phyloP scores from a whole-genome alignment of 257 asterid species.

The Solanum sejunctum region DNA sequence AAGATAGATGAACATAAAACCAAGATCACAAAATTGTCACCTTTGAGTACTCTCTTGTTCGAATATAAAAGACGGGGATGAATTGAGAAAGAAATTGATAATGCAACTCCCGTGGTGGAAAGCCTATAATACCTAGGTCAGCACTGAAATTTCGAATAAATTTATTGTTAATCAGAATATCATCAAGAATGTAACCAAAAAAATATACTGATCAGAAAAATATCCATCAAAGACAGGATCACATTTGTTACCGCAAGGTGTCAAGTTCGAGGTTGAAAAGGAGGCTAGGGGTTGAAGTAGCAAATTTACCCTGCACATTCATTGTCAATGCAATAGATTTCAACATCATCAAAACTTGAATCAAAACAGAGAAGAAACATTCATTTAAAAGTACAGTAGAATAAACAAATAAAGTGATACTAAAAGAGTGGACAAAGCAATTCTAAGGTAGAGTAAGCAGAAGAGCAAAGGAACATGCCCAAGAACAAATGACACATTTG shows the following conservation, averaged over 20 bases:
- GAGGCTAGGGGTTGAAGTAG: slow-evolving; percentile 56
- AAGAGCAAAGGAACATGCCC: neutral
- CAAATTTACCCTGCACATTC: slow-evolving; percentile 61
- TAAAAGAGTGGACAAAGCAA: neutral
- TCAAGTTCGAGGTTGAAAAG: slow-evolving; percentile 96
- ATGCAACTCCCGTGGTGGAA: slow-evolving; percentile 74
- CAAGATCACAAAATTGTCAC: slow-evolving; percentile 22
- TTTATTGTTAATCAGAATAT: slow-evolving; percentile 1
- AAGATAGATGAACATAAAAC: neutral
- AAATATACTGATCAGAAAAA: neutral
- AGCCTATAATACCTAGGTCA: slow-evolving; percentile 86
- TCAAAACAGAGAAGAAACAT: neutral
- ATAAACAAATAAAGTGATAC: neutral
- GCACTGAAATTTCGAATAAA: slow-evolving; percentile 47
- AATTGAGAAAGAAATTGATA: slow-evolving; percentile 85
- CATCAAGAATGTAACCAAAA: neutral
- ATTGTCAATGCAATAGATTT: neutral
- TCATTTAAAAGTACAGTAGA: neutral
- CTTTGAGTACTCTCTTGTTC: slow-evolving; percentile 93
- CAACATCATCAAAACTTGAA: neutral
- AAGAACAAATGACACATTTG: neutral
- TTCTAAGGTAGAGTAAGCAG: neutral
- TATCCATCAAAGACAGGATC: neutral
- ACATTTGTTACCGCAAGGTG: slow-evolving; percentile 55
- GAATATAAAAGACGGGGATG: slow-evolving; percentile 69